A percentile compares a stretch with the other conserved stretches of the same genome.
phyloP scores from a whole-genome alignment of 1,139 yeast species.

The Kazachstania sp. region DNA sequence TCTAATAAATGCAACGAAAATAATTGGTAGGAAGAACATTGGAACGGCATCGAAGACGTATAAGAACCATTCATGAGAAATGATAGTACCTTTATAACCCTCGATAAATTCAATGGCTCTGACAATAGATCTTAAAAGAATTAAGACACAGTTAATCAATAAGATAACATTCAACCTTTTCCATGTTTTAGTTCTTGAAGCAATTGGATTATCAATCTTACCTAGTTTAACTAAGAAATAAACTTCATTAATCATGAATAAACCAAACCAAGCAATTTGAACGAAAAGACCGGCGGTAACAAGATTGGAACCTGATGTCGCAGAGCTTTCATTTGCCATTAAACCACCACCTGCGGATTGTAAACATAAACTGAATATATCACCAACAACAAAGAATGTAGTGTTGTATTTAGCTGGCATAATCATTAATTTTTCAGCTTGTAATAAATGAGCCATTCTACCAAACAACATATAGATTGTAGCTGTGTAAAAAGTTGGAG shows the following conservation, averaged over 20 bases:
- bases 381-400: slow-evolving; percentile 39
- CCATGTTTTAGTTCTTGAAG: slow-evolving; percentile 14
- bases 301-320: slow-evolving; percentile 23
- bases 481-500: slow-evolving; percentile 41
- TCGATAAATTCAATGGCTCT: slow-evolving; percentile 36
- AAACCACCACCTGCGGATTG: slow-evolving; percentile 42
- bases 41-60: slow-evolving; percentile 34
- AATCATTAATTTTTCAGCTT: slow-evolving; percentile 29
- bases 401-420: slow-evolving; percentile 33
- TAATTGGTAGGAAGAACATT: slow-evolving; percentile 19
- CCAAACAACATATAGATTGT: slow-evolving; percentile 40
- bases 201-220: slow-evolving; percentile 5
- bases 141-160: slow-evolving; percentile 29
- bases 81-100: slow-evolving; percentile 34
- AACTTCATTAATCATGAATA: slow-evolving; percentile 29
- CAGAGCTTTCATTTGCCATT: slow-evolving; percentile 20
- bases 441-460: slow-evolving; percentile 29
- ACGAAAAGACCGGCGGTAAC: slow-evolving; percentile 32
- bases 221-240: slow-evolving; percentile 14
- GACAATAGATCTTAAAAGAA: slow-evolving; percentile 37
- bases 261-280: slow-evolving; percentile 35
- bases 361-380: slow-evolving; percentile 35
- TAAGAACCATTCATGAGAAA: slow-evolving; percentile 34
- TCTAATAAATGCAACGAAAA: slow-evolving; percentile 8
- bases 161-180: slow-evolving; percentile 20